Percentiles rank a stretch among this genome's conserved stretches.
Conservation (phyloP, 2,329 filamentous ascomycete genomes). For the Sporothrix pallida region DNA sequence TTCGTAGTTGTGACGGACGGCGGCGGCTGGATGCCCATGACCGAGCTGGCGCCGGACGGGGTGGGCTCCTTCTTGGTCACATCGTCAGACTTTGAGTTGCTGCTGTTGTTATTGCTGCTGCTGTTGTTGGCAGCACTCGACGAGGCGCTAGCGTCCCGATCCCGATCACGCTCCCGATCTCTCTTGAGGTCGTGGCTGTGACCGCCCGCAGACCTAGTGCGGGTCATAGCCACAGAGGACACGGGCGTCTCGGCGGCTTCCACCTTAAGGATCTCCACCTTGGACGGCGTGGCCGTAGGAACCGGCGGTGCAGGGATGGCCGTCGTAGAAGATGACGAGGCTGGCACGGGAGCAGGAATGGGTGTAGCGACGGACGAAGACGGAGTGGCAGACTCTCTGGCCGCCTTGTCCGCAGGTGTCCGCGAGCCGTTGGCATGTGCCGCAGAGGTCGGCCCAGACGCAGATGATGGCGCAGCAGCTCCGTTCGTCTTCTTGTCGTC, state of each 20-base stretch:
- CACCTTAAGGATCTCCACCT: constrained; percentile 45
- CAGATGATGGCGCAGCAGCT: constrained; percentile 35
- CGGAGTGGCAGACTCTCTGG: constrained; percentile 51
- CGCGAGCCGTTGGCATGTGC: constrained; percentile 43
- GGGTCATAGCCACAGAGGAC: constrained; percentile 29
- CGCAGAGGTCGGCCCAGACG: constrained; percentile 45
- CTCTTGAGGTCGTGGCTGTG: constrained; percentile 45
- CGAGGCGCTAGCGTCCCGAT: constrained; percentile 8
- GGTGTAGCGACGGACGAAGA: not conserved
- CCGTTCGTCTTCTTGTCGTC: constrained; percentile 23
- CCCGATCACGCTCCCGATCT: constrained; percentile 40
- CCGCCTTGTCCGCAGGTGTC: constrained; percentile 53
- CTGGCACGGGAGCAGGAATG: constrained; percentile 4
- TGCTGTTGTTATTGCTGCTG: not conserved
- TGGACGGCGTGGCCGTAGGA: constrained; percentile 36
- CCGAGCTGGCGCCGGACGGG: constrained; percentile 44
- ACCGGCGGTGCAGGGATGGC: constrained; percentile 1
- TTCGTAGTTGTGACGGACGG: constrained; percentile 59
- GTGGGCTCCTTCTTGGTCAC: constrained; percentile 51
- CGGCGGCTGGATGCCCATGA: constrained; percentile 36
- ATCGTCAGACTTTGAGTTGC: constrained; percentile 48
- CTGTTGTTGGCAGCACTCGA: not conserved
- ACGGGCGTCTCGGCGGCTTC: constrained; percentile 40
- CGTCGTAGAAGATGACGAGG: not conserved
- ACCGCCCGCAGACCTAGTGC: constrained; percentile 33